Evolutionary conservation across 495 filamentous ascomycete species (phyloP).

Genomic region (Penicillium antarcticum): DNA sequence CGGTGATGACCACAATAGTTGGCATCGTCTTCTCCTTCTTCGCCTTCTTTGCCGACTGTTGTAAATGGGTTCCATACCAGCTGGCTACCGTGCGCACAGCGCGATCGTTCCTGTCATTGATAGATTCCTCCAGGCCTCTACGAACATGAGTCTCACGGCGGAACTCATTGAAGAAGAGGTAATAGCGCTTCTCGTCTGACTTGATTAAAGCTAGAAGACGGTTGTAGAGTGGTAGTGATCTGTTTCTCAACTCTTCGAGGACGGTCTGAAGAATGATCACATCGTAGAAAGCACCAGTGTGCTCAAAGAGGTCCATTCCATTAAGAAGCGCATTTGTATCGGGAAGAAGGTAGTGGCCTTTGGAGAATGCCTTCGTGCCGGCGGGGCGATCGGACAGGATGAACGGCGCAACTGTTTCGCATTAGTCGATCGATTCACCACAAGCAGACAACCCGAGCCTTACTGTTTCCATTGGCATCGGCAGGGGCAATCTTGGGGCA

Average conservation of each 20-base stretch:
- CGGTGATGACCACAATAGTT: conserved; percentile 86
- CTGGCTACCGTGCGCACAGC: conserved; percentile 81
- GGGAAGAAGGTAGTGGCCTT: conserved; percentile 91
- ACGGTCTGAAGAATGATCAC: conserved; percentile 94
- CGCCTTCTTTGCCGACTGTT: conserved; percentile 49
- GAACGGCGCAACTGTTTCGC: conserved; percentile 64
- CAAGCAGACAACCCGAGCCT: conserved; percentile 1
- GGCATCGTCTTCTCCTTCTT: conserved; percentile 61
- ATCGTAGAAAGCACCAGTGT: conserved; percentile 87
- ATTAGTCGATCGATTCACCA: conserved; percentile 24
- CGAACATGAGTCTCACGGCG: conserved; percentile 83
- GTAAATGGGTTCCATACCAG: conserved; percentile 86
- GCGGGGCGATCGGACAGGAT: conserved; percentile 84
- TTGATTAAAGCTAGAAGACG: conserved; percentile 84
- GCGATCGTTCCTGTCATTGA: conserved; percentile 95
- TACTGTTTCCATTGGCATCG: conserved; percentile 76
- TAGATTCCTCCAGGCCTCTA: conserved; percentile 73
- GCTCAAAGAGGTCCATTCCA: conserved; percentile 95
- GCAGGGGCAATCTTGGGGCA: conserved; percentile 69
- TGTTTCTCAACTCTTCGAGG: conserved; percentile 90
- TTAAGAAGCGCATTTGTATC: conserved; percentile 96
- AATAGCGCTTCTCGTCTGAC: conserved; percentile 94
- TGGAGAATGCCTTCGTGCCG: conserved; percentile 72
- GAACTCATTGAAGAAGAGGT: conserved; percentile 99
- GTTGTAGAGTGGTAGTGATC: conserved; percentile 92